Evolutionary conservation across 1,284 basidiomycete genomes (phyloP), one percentile per base, ranked within the genome.

Genomic region (Trichosporon sp.): DNA sequence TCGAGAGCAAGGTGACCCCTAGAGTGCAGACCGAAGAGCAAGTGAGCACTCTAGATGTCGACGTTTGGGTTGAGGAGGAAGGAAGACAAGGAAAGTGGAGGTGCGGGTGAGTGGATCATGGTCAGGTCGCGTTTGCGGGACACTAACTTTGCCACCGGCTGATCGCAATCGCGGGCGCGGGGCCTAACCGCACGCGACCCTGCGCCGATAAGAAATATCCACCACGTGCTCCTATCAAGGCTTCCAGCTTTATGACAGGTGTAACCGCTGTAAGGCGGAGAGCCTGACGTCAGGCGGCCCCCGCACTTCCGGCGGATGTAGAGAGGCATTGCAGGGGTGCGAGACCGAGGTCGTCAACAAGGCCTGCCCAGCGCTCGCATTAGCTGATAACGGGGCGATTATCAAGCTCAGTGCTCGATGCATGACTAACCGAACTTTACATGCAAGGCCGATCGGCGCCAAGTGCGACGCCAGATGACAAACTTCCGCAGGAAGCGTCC

Each of bases 141-240:
- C 25, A 60, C 56, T 31, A 31, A 60, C 56, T 60, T 60, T 60
- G 56, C 56, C 56, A 60, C 56, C 18, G 56, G 56, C 29, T 23
- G 27, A 58, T 58, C 56, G 18, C 15, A 3, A 60, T 60, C 29
- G 56, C 21, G 9, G 18, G 18, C 44, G 15, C 44, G 29, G 27
- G 56, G 27, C 21, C 47, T 51, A 12, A 47, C 47, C 47, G 12
- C 47, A 25, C 47, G 21, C 21, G 21, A 51, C 47, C 47, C 47
- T 51, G 47, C 47, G 5, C 44, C 21, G 47, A 51, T 51, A 51
- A 51, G 47, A 25, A 51, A 23, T 9, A 21, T 9, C 15, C 7
- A 18, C 23, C 47, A 51, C 47, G 47, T 51, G 47, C 6, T 23
- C 18, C 11, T 51, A 51, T 51, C 47, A 51, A 25, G 9, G 6